These are phyloP conservation scores for Pulchroboletus neoregius DNA, from an alignment of 1,284 basidiomycete genomes.

Conservation along the genomic window DNA sequence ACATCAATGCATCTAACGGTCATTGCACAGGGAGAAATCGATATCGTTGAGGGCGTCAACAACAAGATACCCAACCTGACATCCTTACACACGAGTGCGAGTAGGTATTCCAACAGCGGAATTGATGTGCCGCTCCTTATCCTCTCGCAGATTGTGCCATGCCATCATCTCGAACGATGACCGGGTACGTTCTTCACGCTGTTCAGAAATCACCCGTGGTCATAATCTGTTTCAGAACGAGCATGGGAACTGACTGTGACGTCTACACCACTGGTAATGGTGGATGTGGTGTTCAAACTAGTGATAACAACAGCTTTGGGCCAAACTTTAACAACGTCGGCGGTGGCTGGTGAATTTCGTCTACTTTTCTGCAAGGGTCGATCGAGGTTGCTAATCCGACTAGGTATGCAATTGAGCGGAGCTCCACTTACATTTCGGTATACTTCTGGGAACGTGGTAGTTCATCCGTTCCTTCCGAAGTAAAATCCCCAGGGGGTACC, in stretches of 20 bases:
- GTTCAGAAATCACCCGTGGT: neutral
- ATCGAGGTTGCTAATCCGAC: neutral
- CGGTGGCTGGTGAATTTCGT: constrained; percentile 5
- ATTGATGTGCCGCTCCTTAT: neutral
- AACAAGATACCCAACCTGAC: constrained; percentile 50
- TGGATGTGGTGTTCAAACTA: neutral
- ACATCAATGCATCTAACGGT: neutral
- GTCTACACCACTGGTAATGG: neutral
- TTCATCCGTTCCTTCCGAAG: constrained; percentile 16
- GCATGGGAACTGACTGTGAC: neutral
- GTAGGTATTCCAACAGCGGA: constrained; percentile 11
- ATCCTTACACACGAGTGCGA: constrained; percentile 57
- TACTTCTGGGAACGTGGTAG: constrained; percentile 29
- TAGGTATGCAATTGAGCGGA: constrained; percentile 28
- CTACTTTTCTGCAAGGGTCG: neutral
- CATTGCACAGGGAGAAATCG: constrained; percentile 47
- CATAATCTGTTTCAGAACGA: constrained; percentile 30
- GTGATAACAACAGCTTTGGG: constrained; percentile 4
- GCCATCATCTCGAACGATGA: constrained; percentile 45
- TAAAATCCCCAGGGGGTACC: constrained; percentile 10
- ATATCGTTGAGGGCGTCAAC: constrained; percentile 70
- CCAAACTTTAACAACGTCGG: constrained; percentile 3
- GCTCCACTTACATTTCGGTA: constrained; percentile 11
- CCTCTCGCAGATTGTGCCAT: constrained; percentile 52
- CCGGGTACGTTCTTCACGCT: constrained; percentile 39